Base-by-base conservation (phyloP, 495 filamentous ascomycete genomes). In the Pseudotulostoma volvatum region DNA sequence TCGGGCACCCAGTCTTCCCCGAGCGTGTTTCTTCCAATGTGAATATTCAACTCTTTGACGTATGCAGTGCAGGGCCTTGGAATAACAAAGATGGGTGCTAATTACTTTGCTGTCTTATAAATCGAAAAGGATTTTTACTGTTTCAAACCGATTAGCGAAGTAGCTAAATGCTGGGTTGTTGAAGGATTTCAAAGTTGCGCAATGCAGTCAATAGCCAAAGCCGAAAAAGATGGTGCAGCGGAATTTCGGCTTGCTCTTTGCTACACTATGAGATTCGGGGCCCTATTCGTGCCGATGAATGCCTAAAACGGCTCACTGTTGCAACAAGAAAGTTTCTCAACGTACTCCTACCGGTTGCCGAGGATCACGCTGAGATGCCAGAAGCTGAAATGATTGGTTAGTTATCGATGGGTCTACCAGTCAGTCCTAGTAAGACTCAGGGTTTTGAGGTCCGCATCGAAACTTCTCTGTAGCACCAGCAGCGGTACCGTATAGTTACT, bases 231-330 rank as follows among this genome's bases (percentile, higher is more conserved):
- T 20, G 34, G 18, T 35, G 42, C 53, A 13, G 39, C 51, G 30
- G 34, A 47, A 16, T 53, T 40, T 36, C 50, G 51, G 31, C 34
- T 53, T 15, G 50, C 50, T n/a, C 39, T 52, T n/a, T 49, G 49
- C 31, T 53, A 52, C 36, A 48, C 50, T 3, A 48, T 39, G 31
- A 44, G 42, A 33, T 51, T 53, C 25, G 50, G 50, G 8, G 42
- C 45, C 3, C 33, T 39, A 28, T 51, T 52, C 14, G n/a, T 44
- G 17, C 49, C 30, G 38, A 36, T 8, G 45, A 51, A 31, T 52
- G 49, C 23, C 36, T 53, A 7, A 46, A 41, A 38, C 51, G 50
- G 50, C 37, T 45, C 15, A 15, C 20, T 7, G 14, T 52, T 39
- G 50, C 50, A 9, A 39, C 50, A 9, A 37, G 35, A 32, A 17